Percentiles rank a stretch among this genome's conserved stretches.
Evolutionary conservation across 352 stramenopile genomes (phyloP).

Genomic region (Pythium pyrilobum): DNA sequence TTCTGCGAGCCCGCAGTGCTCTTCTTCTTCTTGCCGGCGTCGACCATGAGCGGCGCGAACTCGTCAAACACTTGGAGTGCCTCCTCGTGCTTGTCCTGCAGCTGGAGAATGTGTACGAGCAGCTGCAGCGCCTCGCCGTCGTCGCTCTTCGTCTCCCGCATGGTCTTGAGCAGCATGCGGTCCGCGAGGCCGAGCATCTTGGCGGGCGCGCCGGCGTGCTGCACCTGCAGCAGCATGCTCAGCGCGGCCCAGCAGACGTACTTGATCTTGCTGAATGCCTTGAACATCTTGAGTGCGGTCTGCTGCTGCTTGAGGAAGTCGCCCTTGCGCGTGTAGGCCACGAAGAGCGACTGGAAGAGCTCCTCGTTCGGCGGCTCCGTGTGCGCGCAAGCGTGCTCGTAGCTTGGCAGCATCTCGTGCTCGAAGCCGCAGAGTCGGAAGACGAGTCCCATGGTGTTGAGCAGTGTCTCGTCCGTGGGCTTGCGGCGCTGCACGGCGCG

Average conservation of each 20-base stretch:
- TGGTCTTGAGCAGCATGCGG: constrained; percentile 76
- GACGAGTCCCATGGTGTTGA: constrained; percentile 83
- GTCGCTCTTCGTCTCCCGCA: constrained; percentile 45
- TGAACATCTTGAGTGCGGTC: constrained; percentile 84
- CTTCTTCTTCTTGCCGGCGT: constrained; percentile 10
- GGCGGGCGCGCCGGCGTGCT: constrained; percentile 48
- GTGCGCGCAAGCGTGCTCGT: constrained; percentile 58
- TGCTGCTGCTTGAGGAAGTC: constrained; percentile 86
- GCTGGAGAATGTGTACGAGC: constrained; percentile 63
- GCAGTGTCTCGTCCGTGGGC: constrained; percentile 76
- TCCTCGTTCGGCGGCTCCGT: constrained; percentile 53
- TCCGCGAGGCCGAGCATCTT: constrained; percentile 78
- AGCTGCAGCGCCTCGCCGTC: constrained; percentile 73
- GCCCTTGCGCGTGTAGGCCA: constrained; percentile 51
- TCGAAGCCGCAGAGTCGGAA: constrained; percentile 68
- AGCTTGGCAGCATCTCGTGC: constrained; percentile 75
- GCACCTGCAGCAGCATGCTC: constrained; percentile 82
- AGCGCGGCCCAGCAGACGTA: constrained; percentile 80
- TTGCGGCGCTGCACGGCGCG: constrained; percentile 51
- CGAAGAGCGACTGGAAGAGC: constrained; percentile 66
- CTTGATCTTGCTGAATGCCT: constrained; percentile 62
- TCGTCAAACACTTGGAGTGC: constrained; percentile 74
- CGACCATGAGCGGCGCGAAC: constrained; percentile 35
- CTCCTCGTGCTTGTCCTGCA: constrained; percentile 57
- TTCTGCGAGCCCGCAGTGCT: constrained; percentile 3